These are phyloP conservation scores for Saccharomycopsis guyanensis DNA, from an alignment of 805 yeast genomes.

Conservation along the genomic window DNA sequence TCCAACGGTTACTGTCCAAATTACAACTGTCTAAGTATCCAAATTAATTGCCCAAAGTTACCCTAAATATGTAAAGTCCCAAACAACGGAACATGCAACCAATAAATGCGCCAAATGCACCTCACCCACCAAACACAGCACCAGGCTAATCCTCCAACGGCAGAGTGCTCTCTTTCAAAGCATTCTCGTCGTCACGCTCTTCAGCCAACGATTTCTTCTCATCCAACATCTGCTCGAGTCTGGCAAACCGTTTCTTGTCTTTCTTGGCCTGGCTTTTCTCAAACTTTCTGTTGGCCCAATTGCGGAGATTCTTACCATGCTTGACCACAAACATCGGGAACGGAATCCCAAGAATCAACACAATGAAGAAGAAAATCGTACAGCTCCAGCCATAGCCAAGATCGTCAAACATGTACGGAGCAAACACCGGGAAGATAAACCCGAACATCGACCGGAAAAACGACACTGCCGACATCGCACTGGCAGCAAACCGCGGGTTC, in stretches of 20 bases:
- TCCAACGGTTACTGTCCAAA: no score
- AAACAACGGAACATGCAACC: no score
- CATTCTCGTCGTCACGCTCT: no score
- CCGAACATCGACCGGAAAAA: conserved; percentile 62
- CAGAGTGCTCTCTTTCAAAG: no score
- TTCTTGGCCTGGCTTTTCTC: conserved; percentile 40
- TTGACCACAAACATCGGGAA: conserved; percentile 51
- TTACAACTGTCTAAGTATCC: no score
- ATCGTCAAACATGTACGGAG: conserved; percentile 44
- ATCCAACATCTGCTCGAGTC: background rate
- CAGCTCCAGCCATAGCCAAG: conserved; percentile 69
- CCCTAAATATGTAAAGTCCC: no score
- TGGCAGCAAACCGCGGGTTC: conserved; percentile 61
- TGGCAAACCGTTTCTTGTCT: conserved; percentile 26
- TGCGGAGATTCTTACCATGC: conserved; percentile 50
- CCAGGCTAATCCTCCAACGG: no score
- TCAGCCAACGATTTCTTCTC: no score
- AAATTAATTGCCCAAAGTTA: no score
- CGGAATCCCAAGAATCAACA: conserved; percentile 54
- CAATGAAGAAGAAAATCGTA: conserved; percentile 52
- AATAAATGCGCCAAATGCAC: no score
- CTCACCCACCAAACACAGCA: no score
- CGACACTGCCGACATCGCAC: conserved; percentile 60
- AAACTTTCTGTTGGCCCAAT: conserved; percentile 48
- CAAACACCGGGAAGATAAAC: conserved; percentile 61